Conservation (phyloP, 805 yeast species). For the Grigorovia transvaalensis region DNA sequence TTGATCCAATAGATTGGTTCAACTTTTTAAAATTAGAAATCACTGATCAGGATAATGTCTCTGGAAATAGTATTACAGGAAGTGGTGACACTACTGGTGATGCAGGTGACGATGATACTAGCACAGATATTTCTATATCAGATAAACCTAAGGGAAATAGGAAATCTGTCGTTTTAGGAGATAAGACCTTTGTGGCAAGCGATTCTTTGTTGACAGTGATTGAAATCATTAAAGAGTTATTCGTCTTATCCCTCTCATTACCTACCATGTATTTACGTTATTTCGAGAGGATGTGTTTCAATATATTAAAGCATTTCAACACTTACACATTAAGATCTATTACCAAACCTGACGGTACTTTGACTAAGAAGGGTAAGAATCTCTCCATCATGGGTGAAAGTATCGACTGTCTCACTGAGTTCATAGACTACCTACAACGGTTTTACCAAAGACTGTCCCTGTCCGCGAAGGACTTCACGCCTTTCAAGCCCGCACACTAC, state of each 20-base stretch:
- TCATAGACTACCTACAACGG: conserved; percentile 23
- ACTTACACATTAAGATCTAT: conserved; percentile 21
- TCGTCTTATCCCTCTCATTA: conserved; percentile 47
- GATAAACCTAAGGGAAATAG: conserved; percentile 22
- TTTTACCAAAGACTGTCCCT: conserved; percentile 21
- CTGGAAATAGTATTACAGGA: neutral
- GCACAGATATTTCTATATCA: neutral
- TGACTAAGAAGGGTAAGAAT: conserved; percentile 26
- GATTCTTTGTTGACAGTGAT: conserved; percentile 36
- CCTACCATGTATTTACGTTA: conserved; percentile 30
- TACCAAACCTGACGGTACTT: conserved; percentile 10
- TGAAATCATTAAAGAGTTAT: conserved; percentile 37
- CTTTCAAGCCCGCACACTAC: conserved; percentile 17
- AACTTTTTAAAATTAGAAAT: conserved; percentile 23
- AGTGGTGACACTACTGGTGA: conserved; percentile 5
- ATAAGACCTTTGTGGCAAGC: conserved; percentile 49
- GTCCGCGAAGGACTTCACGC: conserved; percentile 16
- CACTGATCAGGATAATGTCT: conserved; percentile 1
- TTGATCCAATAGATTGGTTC: conserved; percentile 43
- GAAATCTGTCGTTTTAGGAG: conserved; percentile 39
- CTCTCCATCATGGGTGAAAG: conserved; percentile 35
- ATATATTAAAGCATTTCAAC: conserved; percentile 42
- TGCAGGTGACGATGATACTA: neutral
- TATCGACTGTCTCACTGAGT: conserved; percentile 32
- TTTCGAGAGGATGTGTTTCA: conserved; percentile 36